phyloP scores from a whole-genome alignment of 73 alveolate species.

The Tetrahymena thermophila region DNA sequence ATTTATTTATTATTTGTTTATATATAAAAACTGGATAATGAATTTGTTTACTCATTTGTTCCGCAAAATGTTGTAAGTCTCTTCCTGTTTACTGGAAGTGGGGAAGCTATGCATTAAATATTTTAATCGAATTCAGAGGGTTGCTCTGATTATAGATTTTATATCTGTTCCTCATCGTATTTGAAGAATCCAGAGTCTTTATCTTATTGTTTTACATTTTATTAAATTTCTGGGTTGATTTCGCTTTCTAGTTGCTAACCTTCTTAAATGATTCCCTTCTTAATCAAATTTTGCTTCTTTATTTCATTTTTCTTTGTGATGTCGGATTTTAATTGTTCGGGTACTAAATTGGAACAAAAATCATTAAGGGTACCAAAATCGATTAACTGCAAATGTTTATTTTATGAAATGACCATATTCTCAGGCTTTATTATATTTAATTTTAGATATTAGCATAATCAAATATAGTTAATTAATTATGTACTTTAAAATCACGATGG shows the following conservation, averaged over 20 bases:
- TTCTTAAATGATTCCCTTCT: neutral
- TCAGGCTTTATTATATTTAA: neutral
- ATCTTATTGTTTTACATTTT: neutral
- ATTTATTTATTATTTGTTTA: neutral
- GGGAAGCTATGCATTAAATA: neutral
- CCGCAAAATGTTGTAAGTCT: neutral
- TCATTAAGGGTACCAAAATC: neutral
- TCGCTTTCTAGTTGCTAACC: neutral
- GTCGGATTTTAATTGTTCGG: neutral
- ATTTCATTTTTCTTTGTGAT: neutral
- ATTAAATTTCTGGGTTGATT: neutral
- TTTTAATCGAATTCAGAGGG: neutral
- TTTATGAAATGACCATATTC: neutral
- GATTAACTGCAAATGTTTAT: neutral
- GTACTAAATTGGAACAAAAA: neutral
- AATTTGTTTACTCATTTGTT: neutral
- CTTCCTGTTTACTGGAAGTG: neutral
- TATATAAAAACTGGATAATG: neutral
- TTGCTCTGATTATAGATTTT: neutral
- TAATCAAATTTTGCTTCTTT: neutral
- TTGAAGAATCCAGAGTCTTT: neutral
- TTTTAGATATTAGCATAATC: neutral
- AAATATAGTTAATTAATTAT: neutral
- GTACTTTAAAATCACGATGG: neutral
- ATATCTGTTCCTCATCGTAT: neutral